Conservation (phyloP, 2,329 filamentous ascomycete genomes). For the Nannizzia gypsea region DNA sequence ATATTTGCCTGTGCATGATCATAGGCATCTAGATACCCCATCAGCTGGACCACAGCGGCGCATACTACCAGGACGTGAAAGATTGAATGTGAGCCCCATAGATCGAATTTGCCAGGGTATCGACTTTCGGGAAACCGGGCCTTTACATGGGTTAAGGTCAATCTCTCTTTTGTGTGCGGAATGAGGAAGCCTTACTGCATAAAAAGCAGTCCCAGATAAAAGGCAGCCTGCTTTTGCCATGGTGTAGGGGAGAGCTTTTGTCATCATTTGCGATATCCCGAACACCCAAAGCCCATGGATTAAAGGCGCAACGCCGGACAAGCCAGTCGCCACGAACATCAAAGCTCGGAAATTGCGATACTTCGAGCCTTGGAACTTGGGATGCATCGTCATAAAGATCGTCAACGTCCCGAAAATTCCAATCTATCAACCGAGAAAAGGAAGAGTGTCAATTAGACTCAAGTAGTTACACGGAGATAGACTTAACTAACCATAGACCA, state of each 20-base stretch:
- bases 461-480: slow-evolving; percentile 3
- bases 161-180: slow-evolving; percentile 10
- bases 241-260: slow-evolving; percentile 16
- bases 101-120: slow-evolving; percentile 17
- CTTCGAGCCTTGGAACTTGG: slow-evolving; percentile 10
- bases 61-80: slow-evolving; percentile 19
- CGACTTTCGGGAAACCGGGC: slow-evolving; percentile 15
- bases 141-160: slow-evolving; percentile 7
- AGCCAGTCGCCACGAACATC: slow-evolving; percentile 15
- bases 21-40: slow-evolving; percentile 15
- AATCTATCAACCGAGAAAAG: slow-evolving; percentile 10
- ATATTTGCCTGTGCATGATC: slow-evolving; percentile 8
- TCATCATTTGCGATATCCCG: slow-evolving; percentile 21
- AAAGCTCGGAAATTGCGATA: slow-evolving; percentile 16
- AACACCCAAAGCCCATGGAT: slow-evolving; percentile 21
- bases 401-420: slow-evolving; percentile 4
- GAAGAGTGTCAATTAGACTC: slow-evolving; percentile 17
- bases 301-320: slow-evolving; percentile 16
- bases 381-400: slow-evolving; percentile 4
- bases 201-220: slow-evolving; percentile 19
- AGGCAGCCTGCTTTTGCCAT: slow-evolving; percentile 15
- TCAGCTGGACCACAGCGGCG: slow-evolving; percentile 15
- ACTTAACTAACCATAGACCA: slow-evolving; percentile 11
- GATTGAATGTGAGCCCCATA: slow-evolving; percentile 17
- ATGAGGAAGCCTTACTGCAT: slow-evolving; percentile 18